Conservation (phyloP, 78 protist genomes). For the Pigoraptor vietnamica region DNA sequence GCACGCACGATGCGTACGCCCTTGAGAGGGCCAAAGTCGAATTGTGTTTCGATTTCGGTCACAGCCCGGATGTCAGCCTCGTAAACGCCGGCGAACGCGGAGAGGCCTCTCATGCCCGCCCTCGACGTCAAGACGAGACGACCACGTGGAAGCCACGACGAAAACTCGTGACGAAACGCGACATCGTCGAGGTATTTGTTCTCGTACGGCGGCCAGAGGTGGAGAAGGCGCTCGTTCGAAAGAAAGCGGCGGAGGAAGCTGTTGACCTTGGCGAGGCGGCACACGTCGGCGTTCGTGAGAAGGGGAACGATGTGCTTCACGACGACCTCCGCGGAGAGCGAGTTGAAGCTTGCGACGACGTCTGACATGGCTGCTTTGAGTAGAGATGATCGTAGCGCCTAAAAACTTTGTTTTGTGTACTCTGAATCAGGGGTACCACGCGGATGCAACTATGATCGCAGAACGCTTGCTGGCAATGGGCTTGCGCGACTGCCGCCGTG, state of each 20-base stretch:
- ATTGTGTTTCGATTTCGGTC: too few relatives aligned
- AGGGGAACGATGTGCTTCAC: background rate
- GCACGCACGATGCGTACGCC: background rate
- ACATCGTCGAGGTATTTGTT: background rate
- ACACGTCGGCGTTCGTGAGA: background rate
- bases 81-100: background rate
- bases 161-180: background rate
- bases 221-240: background rate
- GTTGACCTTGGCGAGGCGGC: background rate
- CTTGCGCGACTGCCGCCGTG: too few relatives aligned
- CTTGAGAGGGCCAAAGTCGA: too few relatives aligned
- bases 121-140: background rate
- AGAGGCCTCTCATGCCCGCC: background rate
- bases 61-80: background rate
- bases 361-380: too few relatives aligned
- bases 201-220: background rate
- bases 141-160: background rate
- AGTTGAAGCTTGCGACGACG: background rate
- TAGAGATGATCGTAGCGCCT: too few relatives aligned
- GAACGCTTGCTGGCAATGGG: too few relatives aligned
- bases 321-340: background rate
- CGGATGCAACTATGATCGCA: too few relatives aligned
- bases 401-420: too few relatives aligned
- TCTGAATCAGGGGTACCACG: too few relatives aligned
- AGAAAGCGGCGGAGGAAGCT: background rate